phyloP scores from a whole-genome alignment of 257 asterid genomes.

The Plantago major region DNA sequence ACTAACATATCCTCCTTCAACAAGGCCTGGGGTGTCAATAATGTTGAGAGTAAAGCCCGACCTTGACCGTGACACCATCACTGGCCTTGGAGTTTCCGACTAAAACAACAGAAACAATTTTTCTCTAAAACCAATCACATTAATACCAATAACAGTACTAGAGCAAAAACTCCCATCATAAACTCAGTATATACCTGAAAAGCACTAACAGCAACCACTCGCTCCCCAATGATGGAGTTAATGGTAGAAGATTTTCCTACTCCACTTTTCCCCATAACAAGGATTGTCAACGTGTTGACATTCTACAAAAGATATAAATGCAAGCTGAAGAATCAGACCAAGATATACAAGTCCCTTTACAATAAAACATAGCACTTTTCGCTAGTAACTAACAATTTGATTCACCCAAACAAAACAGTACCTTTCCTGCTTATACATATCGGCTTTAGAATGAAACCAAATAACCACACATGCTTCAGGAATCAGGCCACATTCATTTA shows the following conservation, averaged over 20 bases:
- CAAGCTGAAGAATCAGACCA: background rate
- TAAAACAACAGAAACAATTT: constrained; percentile 43
- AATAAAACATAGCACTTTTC: background rate
- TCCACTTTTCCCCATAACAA: constrained; percentile 97
- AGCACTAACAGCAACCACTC: constrained; percentile 87
- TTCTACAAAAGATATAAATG: constrained; percentile 35
- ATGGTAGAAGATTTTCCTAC: constrained; percentile 95
- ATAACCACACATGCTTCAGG: background rate
- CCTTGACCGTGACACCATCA: constrained; percentile 86
- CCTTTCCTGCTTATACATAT: too few species aligned
- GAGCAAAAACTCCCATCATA: background rate
- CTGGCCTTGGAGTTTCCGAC: constrained; percentile 93
- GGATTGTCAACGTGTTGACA: constrained; percentile 70
- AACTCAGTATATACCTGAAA: constrained; percentile 57
- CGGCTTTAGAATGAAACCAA: background rate
- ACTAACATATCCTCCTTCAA: constrained; percentile 62
- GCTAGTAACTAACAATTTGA: too few species aligned
- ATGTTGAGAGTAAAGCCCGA: constrained; percentile 82
- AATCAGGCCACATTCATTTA: too few species aligned
- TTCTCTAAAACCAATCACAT: background rate
- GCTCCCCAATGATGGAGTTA: constrained; percentile 84
- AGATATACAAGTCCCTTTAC: background rate
- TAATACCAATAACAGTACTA: background rate
- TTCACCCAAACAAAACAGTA: too few species aligned
- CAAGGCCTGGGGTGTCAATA: constrained; percentile 69